Base-by-base conservation (phyloP, 129 eudicot species). In the Helianthus tuberosus region DNA sequence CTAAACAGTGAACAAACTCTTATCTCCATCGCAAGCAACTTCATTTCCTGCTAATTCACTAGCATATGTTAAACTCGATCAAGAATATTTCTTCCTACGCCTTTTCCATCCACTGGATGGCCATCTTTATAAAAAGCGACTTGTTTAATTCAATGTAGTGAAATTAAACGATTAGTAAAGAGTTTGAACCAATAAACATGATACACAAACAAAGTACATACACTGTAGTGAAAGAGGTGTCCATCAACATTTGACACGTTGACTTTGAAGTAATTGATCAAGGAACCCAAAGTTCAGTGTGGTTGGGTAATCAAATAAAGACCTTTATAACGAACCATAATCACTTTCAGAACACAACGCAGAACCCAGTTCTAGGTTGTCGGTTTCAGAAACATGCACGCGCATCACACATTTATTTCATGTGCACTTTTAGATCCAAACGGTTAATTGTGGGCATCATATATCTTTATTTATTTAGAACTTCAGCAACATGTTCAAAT, bases 1-100 rank as follows among this genome's bases (percentile, higher is more conserved):
- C 35, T 29, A 29, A 5, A 86, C 75, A 47, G 97, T 95, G 29
- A 25, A 95, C 85, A 95, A 69, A 16, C 96, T 91, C 80, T 91
- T 91, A 17, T 95, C 99, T 0, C 99, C 99, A 77, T 95, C 97
- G 69, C 91, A 95, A 0, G 99, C 99, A 38, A 91, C 89, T 8
- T 89, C 84, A 57, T 91, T 91, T 0, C 97, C 94, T 6, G 79
- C 93, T 63, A 95, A 54, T 79, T 95, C 97, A 8, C 85, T 63
- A 23, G 51, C 84, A 66, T 90, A 91, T 0, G 97, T 95, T 51
- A 90, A 3, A 95, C 96, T 16, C 87, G 77, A 71, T 95, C 99
- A 3, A 95, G 80, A 43, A 91, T 90, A 53, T 76, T 89, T 53
- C 99, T 73, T 1, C 99, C 97, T 36, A 95, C 75, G 13, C 97